Base-by-base conservation (phyloP, 108 stramenopile species). In the Conticribra guillardii region DNA sequence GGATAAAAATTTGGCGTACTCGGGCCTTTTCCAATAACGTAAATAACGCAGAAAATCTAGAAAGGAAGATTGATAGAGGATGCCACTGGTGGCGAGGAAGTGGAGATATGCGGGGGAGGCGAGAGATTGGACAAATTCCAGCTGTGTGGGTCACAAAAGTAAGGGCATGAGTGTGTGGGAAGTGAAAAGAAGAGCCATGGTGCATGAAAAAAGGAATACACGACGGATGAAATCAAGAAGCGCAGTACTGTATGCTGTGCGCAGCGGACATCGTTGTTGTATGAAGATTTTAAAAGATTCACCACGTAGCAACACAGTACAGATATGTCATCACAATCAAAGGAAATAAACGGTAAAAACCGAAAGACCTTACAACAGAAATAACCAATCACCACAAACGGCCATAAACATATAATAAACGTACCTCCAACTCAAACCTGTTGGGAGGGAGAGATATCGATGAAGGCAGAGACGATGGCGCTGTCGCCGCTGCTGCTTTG, bases 41-140 rank as follows among this genome's bases (percentile, higher is more conserved):
- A 89, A 76, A 67, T 95, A 95, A 15, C 77, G 71, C 16, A 95
- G 65, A 68, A 87, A 95, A 8, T 79, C 82, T 19, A 88, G 78
- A 65, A 95, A 95, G 45, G 70, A 61, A 27, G 88, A 69, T 62
- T 91, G 87, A 37, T 86, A 70, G 15, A 92, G 62, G 11, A 86
- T 54, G 23, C 82, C 79, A 7, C 57, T 80, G 1, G 90, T 95
- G 11, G 94, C 91, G 24, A 95, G 70, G 70, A 81, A 87, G 56
- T 95, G 91, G 9, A 92, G 82, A 74, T 95, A 95, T 23, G 94
- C 94, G 0, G 94, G 94, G 0, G 89, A 91, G 2, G 94, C 94
- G 54, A 92, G 74, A 27, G 86, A 81, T 82, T 95, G 94, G 28
- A 95, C 34, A 50, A 82, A 82, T 61, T 85, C 80, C 31, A 82